A percentile compares a stretch with the other conserved stretches of the same genome.
These are phyloP conservation scores for Rhodotorula taiwanensis DNA, from an alignment of 768 basidiomycete genomes.

Conservation along the genomic window DNA sequence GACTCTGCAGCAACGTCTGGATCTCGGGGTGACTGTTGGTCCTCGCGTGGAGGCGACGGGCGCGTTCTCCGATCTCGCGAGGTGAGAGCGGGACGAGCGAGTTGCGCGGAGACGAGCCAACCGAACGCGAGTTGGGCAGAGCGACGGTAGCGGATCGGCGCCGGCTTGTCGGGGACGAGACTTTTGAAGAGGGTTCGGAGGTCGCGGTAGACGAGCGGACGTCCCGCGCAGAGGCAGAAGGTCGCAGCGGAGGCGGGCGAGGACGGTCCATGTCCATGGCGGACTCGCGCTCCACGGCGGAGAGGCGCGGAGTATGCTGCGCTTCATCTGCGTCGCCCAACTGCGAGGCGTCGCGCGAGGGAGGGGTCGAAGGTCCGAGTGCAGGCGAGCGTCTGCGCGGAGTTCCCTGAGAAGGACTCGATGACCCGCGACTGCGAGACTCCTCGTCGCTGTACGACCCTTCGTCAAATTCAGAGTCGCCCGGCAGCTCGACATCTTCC, in stretches of 20 bases:
- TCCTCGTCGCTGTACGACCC: not conserved
- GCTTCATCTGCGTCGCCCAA: too few species aligned
- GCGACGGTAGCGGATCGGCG: not conserved
- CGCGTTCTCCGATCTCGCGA: not conserved
- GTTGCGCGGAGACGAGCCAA: not conserved
- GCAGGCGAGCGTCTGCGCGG: too few species aligned
- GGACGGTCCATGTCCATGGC: too few species aligned
- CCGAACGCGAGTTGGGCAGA: not conserved
- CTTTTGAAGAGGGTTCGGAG: too few species aligned
- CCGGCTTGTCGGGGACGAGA: not conserved
- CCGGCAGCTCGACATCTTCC: not conserved
- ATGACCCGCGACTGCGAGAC: not conserved
- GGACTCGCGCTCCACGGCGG: too few species aligned
- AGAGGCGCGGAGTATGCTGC: too few species aligned
- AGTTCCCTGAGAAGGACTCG: too few species aligned
- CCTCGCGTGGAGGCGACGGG: constrained; percentile 9
- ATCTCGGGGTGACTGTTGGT: constrained; percentile 20
- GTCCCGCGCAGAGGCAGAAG: too few species aligned
- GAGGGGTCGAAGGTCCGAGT: too few species aligned
- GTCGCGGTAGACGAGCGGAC: not conserved
- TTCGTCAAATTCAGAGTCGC: not conserved
- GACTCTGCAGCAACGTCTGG: not conserved
- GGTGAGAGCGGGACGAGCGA: constrained; percentile 4
- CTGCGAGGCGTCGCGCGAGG: constrained; percentile 31
- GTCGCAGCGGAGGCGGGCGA: too few species aligned